Percentiles rank a stretch among this genome's conserved stretches.
Conservation (phyloP, 305 asterid species). For the Fraxinus sp. region DNA sequence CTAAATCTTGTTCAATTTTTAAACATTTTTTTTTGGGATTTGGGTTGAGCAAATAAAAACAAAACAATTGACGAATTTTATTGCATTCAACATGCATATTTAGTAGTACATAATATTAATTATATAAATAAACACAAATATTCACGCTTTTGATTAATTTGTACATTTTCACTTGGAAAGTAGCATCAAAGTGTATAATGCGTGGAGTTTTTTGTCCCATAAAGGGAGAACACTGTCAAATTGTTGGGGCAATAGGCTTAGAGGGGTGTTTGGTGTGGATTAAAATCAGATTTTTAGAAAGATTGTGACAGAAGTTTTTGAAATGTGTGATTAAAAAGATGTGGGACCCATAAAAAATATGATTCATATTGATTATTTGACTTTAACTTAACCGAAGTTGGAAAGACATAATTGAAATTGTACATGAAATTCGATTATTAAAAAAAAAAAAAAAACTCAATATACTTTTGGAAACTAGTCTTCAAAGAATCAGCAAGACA, state of each 20-base stretch:
- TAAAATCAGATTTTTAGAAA: no score
- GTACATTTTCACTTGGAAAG: neutral
- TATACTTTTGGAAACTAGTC: neutral
- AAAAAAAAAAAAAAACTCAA: neutral
- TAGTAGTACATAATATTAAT: no score
- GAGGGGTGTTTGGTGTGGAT: no score
- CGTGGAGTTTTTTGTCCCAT: slow-evolving; percentile 20
- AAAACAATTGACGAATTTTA: neutral
- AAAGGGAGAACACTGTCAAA: slow-evolving; percentile 30
- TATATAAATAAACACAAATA: neutral
- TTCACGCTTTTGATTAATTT: neutral
- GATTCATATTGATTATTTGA: no score
- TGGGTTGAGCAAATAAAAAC: neutral
- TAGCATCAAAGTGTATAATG: neutral
- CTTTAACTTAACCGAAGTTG: neutral
- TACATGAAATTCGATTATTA: no score
- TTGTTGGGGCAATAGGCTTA: slow-evolving; percentile 7
- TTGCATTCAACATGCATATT: neutral
- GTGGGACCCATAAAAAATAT: no score
- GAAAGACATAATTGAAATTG: neutral
- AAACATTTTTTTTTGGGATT: neutral
- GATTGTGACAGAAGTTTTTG: no score
- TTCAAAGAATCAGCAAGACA: no score
- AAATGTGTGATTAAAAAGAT: no score
- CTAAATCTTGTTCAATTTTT: neutral